These are phyloP conservation scores for Apiospora arundinis DNA, from an alignment of 2,329 filamentous ascomycete genomes.

Conservation along the genomic window DNA sequence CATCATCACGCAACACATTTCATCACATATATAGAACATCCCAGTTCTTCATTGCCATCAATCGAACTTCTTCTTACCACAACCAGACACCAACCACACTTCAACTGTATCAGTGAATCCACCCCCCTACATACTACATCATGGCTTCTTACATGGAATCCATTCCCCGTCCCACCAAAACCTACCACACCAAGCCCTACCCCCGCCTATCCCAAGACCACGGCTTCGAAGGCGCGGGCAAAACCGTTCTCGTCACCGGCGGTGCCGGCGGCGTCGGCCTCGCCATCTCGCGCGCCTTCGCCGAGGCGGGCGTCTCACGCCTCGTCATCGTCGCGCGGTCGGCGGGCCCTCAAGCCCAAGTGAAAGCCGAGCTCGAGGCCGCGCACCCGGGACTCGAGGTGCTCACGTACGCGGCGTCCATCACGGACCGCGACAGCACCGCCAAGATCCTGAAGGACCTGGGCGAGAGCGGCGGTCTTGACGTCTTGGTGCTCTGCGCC, in stretches of 20 bases:
- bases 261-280: slow-evolving; percentile 1
- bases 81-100: background rate
- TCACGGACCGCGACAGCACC: background rate
- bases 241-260: background rate
- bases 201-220: background rate
- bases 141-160: background rate
- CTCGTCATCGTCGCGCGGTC: background rate
- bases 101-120: background rate
- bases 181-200: background rate
- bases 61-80: background rate
- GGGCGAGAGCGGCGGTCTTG: background rate
- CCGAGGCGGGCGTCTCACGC: background rate
- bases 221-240: background rate
- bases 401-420: background rate
- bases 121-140: background rate
- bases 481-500: background rate
- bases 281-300: background rate
- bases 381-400: background rate
- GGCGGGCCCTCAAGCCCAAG: background rate
- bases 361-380: background rate
- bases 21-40: background rate
- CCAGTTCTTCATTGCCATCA: background rate
- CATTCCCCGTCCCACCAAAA: background rate
- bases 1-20: background rate
- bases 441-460: background rate